A percentile compares a stretch with the other conserved stretches of the same genome.
phyloP scores from a whole-genome alignment of 805 yeast genomes.

The Monosporozyma siamensis region DNA sequence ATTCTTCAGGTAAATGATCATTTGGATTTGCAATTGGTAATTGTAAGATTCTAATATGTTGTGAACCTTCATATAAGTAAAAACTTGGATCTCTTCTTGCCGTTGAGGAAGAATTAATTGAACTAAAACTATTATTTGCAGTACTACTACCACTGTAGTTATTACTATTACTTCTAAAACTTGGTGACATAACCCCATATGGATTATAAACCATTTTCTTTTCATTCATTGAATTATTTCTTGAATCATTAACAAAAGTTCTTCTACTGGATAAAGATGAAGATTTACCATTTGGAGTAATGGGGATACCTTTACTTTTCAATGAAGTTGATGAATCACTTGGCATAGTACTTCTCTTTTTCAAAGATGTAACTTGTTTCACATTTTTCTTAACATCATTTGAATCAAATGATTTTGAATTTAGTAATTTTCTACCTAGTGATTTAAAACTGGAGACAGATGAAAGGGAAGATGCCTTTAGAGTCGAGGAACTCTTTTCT shows the following conservation, averaged over 20 bases:
- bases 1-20: conserved; percentile 45
- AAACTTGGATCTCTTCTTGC: conserved; percentile 19
- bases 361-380: not conserved
- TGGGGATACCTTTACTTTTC: not conserved
- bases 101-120: conserved; percentile 1
- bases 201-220: conserved; percentile 51
- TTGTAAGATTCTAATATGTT: conserved; percentile 39
- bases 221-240: conserved; percentile 3
- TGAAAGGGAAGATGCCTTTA: not conserved
- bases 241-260: not conserved
- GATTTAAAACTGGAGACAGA: conserved; percentile 13
- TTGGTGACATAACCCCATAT: conserved; percentile 36
- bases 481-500: not conserved
- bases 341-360: conserved; percentile 6
- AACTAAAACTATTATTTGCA: not conserved
- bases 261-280: too few species aligned
- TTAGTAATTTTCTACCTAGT: conserved; percentile 11
- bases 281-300: too few species aligned
- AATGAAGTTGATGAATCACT: not conserved
- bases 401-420: conserved; percentile 6
- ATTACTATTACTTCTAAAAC: conserved; percentile 2
- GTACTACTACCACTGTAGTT: not conserved
- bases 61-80: conserved; percentile 30
- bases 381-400: conserved; percentile 3
- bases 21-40: conserved; percentile 62